Percentiles rank a stretch among this genome's conserved stretches.
Conservation (phyloP, 75 land plant genomes). For the Isoetes taiwanensis region DNA sequence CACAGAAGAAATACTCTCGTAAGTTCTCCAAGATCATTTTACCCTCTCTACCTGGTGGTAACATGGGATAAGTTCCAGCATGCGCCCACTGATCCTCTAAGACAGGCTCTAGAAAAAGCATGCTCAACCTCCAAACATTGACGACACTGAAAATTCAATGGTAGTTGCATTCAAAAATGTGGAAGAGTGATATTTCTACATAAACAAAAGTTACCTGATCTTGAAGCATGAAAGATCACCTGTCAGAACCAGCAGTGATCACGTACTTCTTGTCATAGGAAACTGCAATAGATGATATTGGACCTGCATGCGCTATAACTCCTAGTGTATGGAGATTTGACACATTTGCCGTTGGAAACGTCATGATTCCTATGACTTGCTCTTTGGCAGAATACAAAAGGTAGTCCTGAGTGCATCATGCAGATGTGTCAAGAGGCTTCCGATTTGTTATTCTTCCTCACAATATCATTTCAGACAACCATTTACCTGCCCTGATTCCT, state of each 20-base stretch:
- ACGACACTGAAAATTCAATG: neutral
- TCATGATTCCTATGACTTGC: neutral
- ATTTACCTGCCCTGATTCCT: neutral
- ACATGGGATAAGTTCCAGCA: conserved; percentile 5
- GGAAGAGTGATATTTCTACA: too few relatives aligned
- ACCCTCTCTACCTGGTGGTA: conserved; percentile 1
- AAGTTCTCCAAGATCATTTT: neutral
- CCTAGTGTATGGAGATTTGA: neutral
- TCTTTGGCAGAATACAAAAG: neutral
- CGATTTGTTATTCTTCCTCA: too few relatives aligned
- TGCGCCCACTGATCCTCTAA: neutral
- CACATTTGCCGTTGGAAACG: neutral
- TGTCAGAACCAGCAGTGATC: neutral
- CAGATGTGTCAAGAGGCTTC: too few relatives aligned
- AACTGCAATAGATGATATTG: neutral
- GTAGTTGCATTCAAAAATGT: too few relatives aligned
- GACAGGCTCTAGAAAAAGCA: neutral
- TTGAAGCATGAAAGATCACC: too few relatives aligned
- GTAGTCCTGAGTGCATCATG: too few relatives aligned
- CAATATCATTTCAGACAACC: too few relatives aligned
- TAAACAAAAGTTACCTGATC: too few relatives aligned
- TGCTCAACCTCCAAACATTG: conserved; percentile 5
- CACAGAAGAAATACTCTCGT: conserved; percentile 12
- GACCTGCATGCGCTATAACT: conserved; percentile 2
- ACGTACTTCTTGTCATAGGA: neutral